These are phyloP conservation scores for Phanerodontia chrysosporium DNA, from an alignment of 768 basidiomycete species.

Conservation along the genomic window DNA sequence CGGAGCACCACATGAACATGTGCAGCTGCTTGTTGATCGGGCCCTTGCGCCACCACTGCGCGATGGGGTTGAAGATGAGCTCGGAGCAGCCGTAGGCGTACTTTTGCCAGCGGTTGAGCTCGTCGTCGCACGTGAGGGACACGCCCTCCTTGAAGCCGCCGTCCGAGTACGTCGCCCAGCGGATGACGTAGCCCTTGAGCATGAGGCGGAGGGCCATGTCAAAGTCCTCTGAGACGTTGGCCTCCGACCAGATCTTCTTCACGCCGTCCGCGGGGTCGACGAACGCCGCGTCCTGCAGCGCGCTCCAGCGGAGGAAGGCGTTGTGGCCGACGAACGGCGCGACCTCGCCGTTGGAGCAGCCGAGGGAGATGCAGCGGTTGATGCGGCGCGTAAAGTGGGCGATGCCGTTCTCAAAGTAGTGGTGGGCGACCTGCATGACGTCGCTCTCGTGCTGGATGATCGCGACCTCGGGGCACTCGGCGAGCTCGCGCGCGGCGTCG, in stretches of 20 bases:
- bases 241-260: slow-evolving; percentile 79
- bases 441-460: slow-evolving; percentile 85
- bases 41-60: slow-evolving; percentile 72
- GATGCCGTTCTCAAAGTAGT: slow-evolving; percentile 88
- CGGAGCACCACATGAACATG: slow-evolving; percentile 69
- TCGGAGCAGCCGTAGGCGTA: slow-evolving; percentile 77
- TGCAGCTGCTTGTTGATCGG: slow-evolving; percentile 82
- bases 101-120: slow-evolving; percentile 91
- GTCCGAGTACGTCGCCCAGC: slow-evolving; percentile 83
- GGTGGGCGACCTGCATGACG: slow-evolving; percentile 50
- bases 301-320: slow-evolving; percentile 86
- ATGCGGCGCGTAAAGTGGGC: slow-evolving; percentile 78
- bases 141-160: slow-evolving; percentile 92
- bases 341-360: slow-evolving; percentile 69
- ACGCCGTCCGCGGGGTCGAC: slow-evolving; percentile 59
- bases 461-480: slow-evolving; percentile 68
- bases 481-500: slow-evolving; percentile 76
- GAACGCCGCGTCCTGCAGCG: slow-evolving; percentile 81
- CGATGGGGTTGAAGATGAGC: slow-evolving; percentile 81
- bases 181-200: slow-evolving; percentile 66
- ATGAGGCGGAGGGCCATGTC: slow-evolving; percentile 75
- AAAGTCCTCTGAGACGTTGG: slow-evolving; percentile 80
- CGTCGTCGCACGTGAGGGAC: slow-evolving; percentile 83
- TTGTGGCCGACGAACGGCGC: slow-evolving; percentile 80
- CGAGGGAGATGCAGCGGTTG: slow-evolving; percentile 71